Evolutionary conservation across 805 yeast species (phyloP), one percentile per base, ranked within the genome.

Genomic region (Lachancea cidri): DNA sequence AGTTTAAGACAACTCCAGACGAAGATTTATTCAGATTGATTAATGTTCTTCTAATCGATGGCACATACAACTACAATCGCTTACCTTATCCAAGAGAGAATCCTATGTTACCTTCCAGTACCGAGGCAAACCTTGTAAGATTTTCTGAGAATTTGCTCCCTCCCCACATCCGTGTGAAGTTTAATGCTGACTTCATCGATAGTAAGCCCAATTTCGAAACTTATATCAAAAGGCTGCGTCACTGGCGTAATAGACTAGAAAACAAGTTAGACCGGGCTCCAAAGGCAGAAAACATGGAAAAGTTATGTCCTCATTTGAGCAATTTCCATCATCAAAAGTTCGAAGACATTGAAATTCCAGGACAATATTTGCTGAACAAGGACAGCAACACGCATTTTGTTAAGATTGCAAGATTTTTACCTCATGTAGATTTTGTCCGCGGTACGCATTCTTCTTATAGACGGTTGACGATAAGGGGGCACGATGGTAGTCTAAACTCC

Each of bases 271-370:
- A 93, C 60, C 74, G 95, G 49, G 75, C 94, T 44, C 82, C 87
- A 42, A 76, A 81, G 20, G 77, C 78, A 52, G 84, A 88, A 37
- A 84, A 88, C 52, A 65, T 93, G 47, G 98, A 93, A 64, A 79
- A 88, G 43, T 72, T 93, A 47, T 88, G 97, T 55, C 96, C 98
- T 13, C 98, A 91, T 53, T 71, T 93, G 62, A 83, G 95, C 59
- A 96, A 89, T 59, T 93, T 94, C 77, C 98, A 93, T 65, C 96
- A 93, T 61, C 98, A 93, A 62, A 91, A 88, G 65, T 93, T 93
- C 58, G 99, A 93, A 61, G 98, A 93, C 37, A 86, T 93, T 44
- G 98, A 93, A 61, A 81, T 93, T 44, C 98, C 98, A 0, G 98
- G 99, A 1, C 99, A 93, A 59, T 93, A 93, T 57, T 68, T 89